Conservation (phyloP, 129 eudicot genomes). For the Centella asiatica region DNA sequence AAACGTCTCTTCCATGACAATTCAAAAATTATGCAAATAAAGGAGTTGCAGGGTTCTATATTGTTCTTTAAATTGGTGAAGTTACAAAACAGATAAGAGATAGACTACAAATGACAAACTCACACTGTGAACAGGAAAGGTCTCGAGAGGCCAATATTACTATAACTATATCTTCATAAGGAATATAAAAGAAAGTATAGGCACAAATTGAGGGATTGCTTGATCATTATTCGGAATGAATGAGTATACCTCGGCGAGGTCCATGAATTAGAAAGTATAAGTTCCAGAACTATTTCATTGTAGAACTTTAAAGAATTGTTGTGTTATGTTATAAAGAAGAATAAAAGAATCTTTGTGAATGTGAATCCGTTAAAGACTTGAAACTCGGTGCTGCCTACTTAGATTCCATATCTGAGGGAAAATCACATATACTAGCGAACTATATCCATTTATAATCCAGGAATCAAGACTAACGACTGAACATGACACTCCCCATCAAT, state of each 20-base stretch:
- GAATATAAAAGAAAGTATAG: conserved; percentile 22
- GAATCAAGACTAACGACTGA: conserved; percentile 20
- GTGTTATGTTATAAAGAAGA: conserved; percentile 24
- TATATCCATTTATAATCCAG: conserved; percentile 21
- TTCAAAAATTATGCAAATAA: conserved; percentile 16
- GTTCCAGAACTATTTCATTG: conserved; percentile 31
- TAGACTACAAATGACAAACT: conserved; percentile 7
- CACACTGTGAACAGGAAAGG: conserved; percentile 17
- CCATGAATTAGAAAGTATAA: conserved; percentile 32
- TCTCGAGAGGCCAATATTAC: conserved; percentile 62
- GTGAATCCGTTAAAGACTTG: conserved; percentile 10
- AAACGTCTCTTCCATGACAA: conserved; percentile 86
- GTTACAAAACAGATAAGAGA: conserved; percentile 8
- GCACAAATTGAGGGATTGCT: conserved; percentile 31
- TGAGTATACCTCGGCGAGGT: conserved; percentile 33
- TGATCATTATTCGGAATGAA: conserved; percentile 18
- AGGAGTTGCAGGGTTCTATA: neutral
- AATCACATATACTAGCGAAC: conserved; percentile 21
- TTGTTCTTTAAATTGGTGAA: too few relatives aligned
- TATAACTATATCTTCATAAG: conserved; percentile 32
- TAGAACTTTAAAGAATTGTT: conserved; percentile 28
- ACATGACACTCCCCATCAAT: conserved; percentile 29
- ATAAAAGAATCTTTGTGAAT: conserved; percentile 37
- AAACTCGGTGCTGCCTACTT: conserved; percentile 31
- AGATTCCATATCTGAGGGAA: conserved; percentile 26